Evolutionary conservation across 2,329 filamentous ascomycete species (phyloP), one percentile per base, ranked within the genome.

Genomic region (Claviceps cyperi): DNA sequence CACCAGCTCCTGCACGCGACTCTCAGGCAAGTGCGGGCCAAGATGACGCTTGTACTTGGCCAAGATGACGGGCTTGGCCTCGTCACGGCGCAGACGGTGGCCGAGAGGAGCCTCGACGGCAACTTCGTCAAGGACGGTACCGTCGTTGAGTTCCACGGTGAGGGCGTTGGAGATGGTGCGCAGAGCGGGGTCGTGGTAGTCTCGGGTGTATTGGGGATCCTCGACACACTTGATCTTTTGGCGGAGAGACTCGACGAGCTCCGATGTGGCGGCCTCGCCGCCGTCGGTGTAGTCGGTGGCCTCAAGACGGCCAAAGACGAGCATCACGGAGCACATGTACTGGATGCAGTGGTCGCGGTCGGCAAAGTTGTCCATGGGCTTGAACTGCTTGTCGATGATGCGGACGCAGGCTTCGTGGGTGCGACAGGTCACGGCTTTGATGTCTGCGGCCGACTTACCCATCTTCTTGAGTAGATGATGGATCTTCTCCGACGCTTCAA

Each of bases 301-400:
- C 60, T 90, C 86, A 55, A 98, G 84, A 57, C 92, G 89, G 68
- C 92, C 88, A 69, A 91, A 97, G 58, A 85, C 84, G 58, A 98
- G 84, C 89, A 97, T 97, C 62, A 88, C 89, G 56, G 90, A 76
- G 64, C 88, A 86, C 92, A 98, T 98, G 80, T 98, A 98, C 75
- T 97, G 92, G 59, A 98, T 91, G 73, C 92, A 98, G 79, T 98
- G 92, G 71, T 98, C 92, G 64, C 92, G 89, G 73, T 98, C 92
- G 64, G 92, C 92, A 64, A 97, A 98, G 81, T 98, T 98, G 76
- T 96, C 90, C 87, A 98, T 94, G 60, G 90, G 83, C 80, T 96
- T 97, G 79, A 95, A 94, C 73, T 98, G 92, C 79, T 98, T 98
- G 80, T 98, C 92, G 63, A 98, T 98, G 72, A 98, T 98, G 62